These are phyloP conservation scores for Paecilomyces fulvus DNA, from an alignment of 2,329 filamentous ascomycete genomes.

Conservation along the genomic window DNA sequence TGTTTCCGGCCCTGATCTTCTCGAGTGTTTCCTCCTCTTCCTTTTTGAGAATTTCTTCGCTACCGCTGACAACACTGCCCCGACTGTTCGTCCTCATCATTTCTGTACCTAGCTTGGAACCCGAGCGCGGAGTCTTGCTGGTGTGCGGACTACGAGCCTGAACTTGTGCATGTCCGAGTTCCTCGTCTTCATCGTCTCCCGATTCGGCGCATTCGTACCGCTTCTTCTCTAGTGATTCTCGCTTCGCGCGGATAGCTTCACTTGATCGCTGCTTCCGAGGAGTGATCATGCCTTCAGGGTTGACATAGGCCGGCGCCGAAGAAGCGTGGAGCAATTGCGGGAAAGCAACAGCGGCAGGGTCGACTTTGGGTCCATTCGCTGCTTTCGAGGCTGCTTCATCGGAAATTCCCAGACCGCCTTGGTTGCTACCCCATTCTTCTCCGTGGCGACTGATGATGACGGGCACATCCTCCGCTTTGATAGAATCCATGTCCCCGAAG, in stretches of 20 bases:
- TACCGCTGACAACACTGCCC: slow-evolving; percentile 58
- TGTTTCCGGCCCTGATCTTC: slow-evolving; percentile 15
- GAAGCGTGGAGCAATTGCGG: slow-evolving; percentile 51
- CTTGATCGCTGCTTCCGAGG: slow-evolving; percentile 58
- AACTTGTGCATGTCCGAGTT: slow-evolving; percentile 55
- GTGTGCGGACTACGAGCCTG: slow-evolving; percentile 44
- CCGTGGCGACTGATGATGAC: slow-evolving; percentile 66
- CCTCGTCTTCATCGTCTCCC: slow-evolving; percentile 91
- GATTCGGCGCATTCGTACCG: slow-evolving; percentile 71
- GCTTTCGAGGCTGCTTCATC: slow-evolving; percentile 39
- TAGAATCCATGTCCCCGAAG: slow-evolving; percentile 77
- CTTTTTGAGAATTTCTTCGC: slow-evolving; percentile 30
- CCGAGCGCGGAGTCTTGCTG: slow-evolving; percentile 52
- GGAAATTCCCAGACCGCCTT: slow-evolving; percentile 69
- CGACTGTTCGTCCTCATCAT: slow-evolving; percentile 98
- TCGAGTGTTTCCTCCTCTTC: slow-evolving; percentile 28
- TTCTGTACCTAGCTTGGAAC: slow-evolving; percentile 86
- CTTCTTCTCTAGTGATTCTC: slow-evolving; percentile 65
- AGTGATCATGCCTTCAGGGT: slow-evolving; percentile 39
- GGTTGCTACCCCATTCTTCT: slow-evolving; percentile 62
- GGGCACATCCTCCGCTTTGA: slow-evolving; percentile 68
- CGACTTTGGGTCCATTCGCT: slow-evolving; percentile 14
- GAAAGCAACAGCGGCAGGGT: slow-evolving; percentile 29
- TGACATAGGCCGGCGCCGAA: slow-evolving; percentile 57
- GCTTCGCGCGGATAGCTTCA: slow-evolving; percentile 66